Evolutionary conservation across 2,329 filamentous ascomycete species (phyloP), one percentile per base, ranked within the genome.

Genomic region (Colletotrichum sidae): DNA sequence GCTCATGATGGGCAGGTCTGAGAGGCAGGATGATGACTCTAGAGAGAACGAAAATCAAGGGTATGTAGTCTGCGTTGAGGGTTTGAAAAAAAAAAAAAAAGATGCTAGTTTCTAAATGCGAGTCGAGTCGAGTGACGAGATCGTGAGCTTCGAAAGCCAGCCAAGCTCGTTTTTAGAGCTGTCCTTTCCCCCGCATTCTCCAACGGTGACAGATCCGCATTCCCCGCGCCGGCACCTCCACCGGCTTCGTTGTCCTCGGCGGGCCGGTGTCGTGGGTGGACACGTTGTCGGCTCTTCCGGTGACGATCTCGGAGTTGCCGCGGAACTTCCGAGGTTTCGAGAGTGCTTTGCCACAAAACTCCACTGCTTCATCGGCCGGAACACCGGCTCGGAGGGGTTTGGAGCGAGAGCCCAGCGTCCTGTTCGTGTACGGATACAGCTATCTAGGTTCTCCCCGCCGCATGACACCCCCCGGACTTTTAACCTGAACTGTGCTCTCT

Each of bases 1-100:
- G 60, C 69, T 69, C 76, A 78, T 77, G 17, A 11, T 69, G 62
- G 54, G 17, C 53, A 34, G 11, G 11, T 12, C 54, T 55, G 12
- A 57, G 35, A 5, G 17, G 11, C 46, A 50, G 11, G 44, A 50
- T 25, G 35, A 15, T 42, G 44, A 38, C 39, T 52, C 6, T 52
- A 34, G 12, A 39, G n/a, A 11, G 1, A n/a, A n/a, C 34, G 35
- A 15, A 33, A 9, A 7, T 13, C 9, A 11, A 17, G 44, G 44
- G 44, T 46, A 11, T 12, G 49, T 4, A 47, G 37, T 13, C 10
- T 49, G 55, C 8, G 60, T 58, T 54, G 41, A 38, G 60, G 13
- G 38, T 5, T 25, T 4, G 3, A 25, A 25, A 5, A 25, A 25
- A n/a, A 25, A 25, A 25, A 4, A 25, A 25, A 25, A 5, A 25